These are phyloP conservation scores for Parasitella parasitica DNA, from an alignment of 371 early-diverging fungal genomes.

Conservation along the genomic window DNA sequence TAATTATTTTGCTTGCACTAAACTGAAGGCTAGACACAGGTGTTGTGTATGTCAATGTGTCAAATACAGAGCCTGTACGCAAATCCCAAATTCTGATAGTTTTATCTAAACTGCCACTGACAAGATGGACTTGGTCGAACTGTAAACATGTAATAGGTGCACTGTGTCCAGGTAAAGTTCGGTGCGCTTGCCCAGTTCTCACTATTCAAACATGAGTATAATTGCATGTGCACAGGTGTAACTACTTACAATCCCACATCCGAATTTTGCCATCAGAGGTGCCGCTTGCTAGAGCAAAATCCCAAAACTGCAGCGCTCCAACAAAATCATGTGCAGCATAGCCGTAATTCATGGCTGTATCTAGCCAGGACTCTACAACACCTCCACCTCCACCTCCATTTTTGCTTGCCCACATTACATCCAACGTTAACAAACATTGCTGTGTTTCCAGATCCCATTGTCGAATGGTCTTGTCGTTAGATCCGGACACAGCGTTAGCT, in stretches of 20 bases:
- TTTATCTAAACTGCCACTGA: slow-evolving; percentile 80
- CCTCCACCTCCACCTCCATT: not conserved
- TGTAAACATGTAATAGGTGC: slow-evolving; percentile 72
- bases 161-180: slow-evolving; percentile 71
- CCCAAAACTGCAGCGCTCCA: slow-evolving; percentile 79
- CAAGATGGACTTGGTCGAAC: slow-evolving; percentile 77
- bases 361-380: slow-evolving; percentile 26
- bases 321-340: slow-evolving; percentile 57
- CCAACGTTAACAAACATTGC: slow-evolving; percentile 62
- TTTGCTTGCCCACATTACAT: slow-evolving; percentile 68
- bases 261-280: slow-evolving; percentile 84
- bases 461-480: slow-evolving; percentile 85
- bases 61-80: slow-evolving; percentile 68
- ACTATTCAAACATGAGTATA: slow-evolving; percentile 47
- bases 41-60: slow-evolving; percentile 56
- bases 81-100: slow-evolving; percentile 86
- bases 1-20: slow-evolving; percentile 52
- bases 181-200: slow-evolving; percentile 78
- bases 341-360: slow-evolving; percentile 28
- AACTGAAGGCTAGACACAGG: slow-evolving; percentile 64
- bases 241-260: slow-evolving; percentile 82
- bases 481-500: slow-evolving; percentile 68
- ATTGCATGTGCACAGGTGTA: not conserved
- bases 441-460: slow-evolving; percentile 90
- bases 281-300: slow-evolving; percentile 82